Evolutionary conservation across 2,329 filamentous ascomycete species (phyloP), one percentile per base, ranked within the genome.

Genomic region (Dactylonectria macrodidyma): DNA sequence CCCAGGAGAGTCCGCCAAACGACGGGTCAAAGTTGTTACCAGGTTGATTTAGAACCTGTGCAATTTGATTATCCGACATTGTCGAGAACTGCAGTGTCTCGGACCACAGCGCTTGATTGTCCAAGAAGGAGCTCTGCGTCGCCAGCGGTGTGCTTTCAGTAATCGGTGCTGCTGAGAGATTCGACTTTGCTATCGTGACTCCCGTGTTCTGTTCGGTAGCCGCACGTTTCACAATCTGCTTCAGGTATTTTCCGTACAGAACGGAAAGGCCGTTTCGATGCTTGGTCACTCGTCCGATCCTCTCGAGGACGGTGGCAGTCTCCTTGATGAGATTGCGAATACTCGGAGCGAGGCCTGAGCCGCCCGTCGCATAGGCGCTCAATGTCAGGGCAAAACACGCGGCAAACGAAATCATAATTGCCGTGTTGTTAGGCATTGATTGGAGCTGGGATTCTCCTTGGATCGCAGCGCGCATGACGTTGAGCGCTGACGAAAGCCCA

Each of bases 391-490:
- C 90, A 68, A 92, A 92, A 73, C 90, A 92, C 5, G 90, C 90
- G 0, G 92, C 91, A 70, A 93, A 93, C 1, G 91, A 92, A 12
- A 94, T 92, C 92, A 94, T 94, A 70, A 93, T 92, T 62, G 91
- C 88, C 0, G 92, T 93, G 72, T 94, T 94, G 78, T 94, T 94
- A 0, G 92, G 92, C 91, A 94, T 94, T 0, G 91, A 93, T 62
- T 90, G 90, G 0, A 94, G 84, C 68, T 91, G 87, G 0, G 85
- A 83, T 75, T 94, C 92, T 38, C 91, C 91, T 78, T 93, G 91
- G 6, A 93, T 92, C 0, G 91, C 91, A 2, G 90, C 90, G 24
- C 92, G 88, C 84, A 94, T 88, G 5, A 94, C 92, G 65, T 93
- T 93, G n/a, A 94, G 80, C 0, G 92, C 91, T 0, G 91, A 92